phyloP scores from a whole-genome alignment of 2,329 filamentous ascomycete genomes.

The Colletotrichum sp. region DNA sequence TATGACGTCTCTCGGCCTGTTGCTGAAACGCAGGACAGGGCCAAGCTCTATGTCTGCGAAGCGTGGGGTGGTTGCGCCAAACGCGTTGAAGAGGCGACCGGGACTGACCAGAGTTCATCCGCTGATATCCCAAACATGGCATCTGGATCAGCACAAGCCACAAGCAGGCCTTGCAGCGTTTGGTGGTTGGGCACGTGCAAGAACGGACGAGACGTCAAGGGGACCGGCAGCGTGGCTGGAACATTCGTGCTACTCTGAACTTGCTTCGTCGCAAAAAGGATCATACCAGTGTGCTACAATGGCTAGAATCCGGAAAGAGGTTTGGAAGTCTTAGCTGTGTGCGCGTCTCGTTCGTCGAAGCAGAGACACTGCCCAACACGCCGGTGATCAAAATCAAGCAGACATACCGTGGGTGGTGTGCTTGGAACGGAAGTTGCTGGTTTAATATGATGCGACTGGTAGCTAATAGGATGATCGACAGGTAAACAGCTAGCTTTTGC shows the following conservation, averaged over 20 bases:
- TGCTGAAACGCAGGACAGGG: not conserved
- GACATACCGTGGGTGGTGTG: not conserved
- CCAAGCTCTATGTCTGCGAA: not conserved
- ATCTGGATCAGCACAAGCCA: not conserved
- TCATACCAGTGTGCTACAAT: not conserved
- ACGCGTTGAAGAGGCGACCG: not conserved
- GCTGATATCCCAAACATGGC: not conserved
- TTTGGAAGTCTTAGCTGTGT: not conserved
- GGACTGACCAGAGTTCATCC: not conserved
- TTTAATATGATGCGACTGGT: not conserved
- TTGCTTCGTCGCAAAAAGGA: not conserved
- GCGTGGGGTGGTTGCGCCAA: not conserved
- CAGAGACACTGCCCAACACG: not conserved
- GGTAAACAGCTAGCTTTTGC: not conserved
- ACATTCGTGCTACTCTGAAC: not conserved
- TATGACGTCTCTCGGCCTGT: not conserved
- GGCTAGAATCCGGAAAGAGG: not conserved
- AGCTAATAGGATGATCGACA: not conserved
- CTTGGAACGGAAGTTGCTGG: slow-evolving; percentile 2
- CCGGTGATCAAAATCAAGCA: slow-evolving; percentile 1
- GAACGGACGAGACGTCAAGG: not conserved
- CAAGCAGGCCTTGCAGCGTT: not conserved
- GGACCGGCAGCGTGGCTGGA: not conserved
- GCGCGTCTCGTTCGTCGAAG: not conserved
- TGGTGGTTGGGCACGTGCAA: not conserved